Evolutionary conservation across 768 basidiomycete species (phyloP).

Genomic region (Basidioascus undulatus): DNA sequence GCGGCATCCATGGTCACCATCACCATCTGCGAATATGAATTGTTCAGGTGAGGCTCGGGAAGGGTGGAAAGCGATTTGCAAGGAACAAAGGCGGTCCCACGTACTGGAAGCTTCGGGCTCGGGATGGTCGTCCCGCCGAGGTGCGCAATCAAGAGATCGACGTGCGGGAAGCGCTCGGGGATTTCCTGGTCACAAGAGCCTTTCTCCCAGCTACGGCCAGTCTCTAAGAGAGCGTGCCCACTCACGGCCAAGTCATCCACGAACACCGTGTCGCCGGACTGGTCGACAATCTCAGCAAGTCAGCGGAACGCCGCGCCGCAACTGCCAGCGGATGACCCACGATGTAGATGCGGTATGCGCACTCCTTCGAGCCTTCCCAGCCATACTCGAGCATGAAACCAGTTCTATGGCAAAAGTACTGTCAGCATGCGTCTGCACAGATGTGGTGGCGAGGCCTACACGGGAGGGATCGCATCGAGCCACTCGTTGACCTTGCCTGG

Average conservation of each 20-base stretch:
- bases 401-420: no score
- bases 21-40: no score
- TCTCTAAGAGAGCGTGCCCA: background rate
- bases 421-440: no score
- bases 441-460: no score
- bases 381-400: conserved; percentile 16
- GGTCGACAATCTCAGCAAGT: no score
- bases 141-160: conserved; percentile 18
- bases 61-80: no score
- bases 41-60: no score
- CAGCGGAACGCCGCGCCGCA: no score
- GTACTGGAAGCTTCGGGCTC: conserved; percentile 12
- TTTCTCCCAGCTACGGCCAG: no score
- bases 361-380: conserved; percentile 3
- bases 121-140: conserved; percentile 20
- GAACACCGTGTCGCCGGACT: conserved; percentile 19
- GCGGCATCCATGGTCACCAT: conserved; percentile 19
- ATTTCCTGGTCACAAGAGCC: conserved; percentile 10
- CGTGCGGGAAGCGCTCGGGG: conserved; percentile 16
- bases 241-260: conserved; percentile 11
- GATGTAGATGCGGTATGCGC: conserved; percentile 17
- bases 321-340: no score
- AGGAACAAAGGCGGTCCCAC: no score
- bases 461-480: conserved; percentile 16
- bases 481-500: conserved; percentile 12